A percentile compares a stretch with the other conserved stretches of the same genome.
Conservation (phyloP, 202 grass and related monocot species). For the Zoysia matrella region DNA sequence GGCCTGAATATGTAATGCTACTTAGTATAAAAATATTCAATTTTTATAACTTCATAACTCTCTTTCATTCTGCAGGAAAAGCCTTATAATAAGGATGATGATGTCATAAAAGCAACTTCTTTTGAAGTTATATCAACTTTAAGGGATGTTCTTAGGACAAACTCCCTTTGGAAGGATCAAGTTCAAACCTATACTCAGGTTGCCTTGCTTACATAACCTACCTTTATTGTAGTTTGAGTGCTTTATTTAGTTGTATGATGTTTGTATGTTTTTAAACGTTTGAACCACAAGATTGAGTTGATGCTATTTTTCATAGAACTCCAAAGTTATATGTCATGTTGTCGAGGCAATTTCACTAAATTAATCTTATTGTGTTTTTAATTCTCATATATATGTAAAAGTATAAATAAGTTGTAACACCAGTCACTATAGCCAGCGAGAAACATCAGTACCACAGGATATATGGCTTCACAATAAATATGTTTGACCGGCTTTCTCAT, state of each 20-base stretch:
- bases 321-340: neutral
- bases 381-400: conserved; percentile 28
- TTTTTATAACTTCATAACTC: conserved; percentile 34
- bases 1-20: conserved; percentile 1
- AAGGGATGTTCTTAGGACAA: conserved; percentile 89
- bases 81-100: conserved; percentile 88
- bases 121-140: conserved; percentile 99
- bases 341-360: neutral
- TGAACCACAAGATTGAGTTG: neutral
- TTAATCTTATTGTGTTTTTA: neutral
- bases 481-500: conserved; percentile 31
- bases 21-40: neutral
- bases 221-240: neutral
- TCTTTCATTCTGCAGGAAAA: conserved; percentile 67
- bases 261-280: neutral
- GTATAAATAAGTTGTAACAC: neutral
- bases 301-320: conserved; percentile 13
- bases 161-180: conserved; percentile 69
- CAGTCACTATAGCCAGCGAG: neutral
- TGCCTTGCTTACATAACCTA: conserved; percentile 11
- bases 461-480: neutral
- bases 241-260: conserved; percentile 4
- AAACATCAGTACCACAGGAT: neutral
- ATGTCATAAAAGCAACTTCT: conserved; percentile 93
- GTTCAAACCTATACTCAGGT: conserved; percentile 65